Conservation (phyloP, 441 rosid species). For the Corymbia citriodora region DNA sequence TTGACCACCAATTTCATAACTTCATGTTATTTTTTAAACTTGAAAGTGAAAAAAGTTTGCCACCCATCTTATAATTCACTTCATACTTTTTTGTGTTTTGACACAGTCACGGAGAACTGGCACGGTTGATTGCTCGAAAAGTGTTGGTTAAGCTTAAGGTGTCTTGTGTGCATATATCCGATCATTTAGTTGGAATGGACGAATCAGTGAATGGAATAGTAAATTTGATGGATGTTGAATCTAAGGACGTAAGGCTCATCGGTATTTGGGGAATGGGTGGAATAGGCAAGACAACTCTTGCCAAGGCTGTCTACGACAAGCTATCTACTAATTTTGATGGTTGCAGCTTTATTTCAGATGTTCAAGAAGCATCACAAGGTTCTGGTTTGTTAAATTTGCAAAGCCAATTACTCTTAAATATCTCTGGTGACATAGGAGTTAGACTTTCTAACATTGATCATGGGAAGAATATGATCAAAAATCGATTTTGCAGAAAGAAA, state of each 20-base stretch:
- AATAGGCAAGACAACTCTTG: background rate
- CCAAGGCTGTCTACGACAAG: rapidly evolving
- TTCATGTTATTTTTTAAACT: background rate
- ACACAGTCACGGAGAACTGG: background rate
- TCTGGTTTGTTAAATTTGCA: rapidly evolving
- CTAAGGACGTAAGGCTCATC: background rate
- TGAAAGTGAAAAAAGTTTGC: no score
- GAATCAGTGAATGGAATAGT: background rate
- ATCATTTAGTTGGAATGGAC: background rate
- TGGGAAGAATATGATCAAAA: background rate
- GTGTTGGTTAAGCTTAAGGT: background rate
- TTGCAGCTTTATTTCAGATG: rapidly evolving
- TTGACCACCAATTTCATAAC: background rate
- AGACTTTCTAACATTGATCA: background rate
- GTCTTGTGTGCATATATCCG: background rate
- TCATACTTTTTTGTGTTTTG: no score
- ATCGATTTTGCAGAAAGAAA: background rate
- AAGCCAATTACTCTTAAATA: no score
- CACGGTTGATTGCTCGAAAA: background rate
- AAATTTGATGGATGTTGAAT: background rate
- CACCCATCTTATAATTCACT: no score
- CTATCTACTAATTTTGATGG: background rate
- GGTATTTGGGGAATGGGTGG: background rate
- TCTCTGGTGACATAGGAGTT: rapidly evolving
- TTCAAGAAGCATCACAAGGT: background rate